Conservation (phyloP, 176 grass and related monocot genomes). For the Hordeum marinum region DNA sequence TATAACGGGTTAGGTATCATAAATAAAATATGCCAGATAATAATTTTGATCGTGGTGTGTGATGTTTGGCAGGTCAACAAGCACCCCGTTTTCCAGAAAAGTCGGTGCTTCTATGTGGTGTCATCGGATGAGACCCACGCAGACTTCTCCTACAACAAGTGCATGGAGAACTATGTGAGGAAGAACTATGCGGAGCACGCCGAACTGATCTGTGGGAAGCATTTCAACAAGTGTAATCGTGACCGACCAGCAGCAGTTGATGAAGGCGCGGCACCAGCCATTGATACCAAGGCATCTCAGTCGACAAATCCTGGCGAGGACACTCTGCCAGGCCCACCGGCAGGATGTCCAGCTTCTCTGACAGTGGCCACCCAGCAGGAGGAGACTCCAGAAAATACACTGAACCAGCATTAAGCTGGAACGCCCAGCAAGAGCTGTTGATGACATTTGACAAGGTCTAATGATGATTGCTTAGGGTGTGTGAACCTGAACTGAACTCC, state of each 20-base stretch:
- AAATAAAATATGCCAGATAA: background rate
- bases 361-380: background rate
- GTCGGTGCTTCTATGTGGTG: conserved; percentile 66
- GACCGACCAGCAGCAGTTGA: background rate
- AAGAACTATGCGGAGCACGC: conserved; percentile 49
- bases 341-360: background rate
- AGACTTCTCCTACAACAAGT: conserved; percentile 85
- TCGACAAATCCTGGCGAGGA: background rate
- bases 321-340: background rate
- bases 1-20: background rate
- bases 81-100: conserved; percentile 38
- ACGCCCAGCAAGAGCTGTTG: too few relatives aligned
- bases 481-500: too few relatives aligned
- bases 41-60: background rate
- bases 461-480: background rate
- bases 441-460: too few relatives aligned
- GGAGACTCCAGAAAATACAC: background rate
- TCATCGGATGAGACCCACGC: conserved; percentile 49
- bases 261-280: background rate
- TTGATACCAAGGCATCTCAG: background rate
- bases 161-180: conserved; percentile 67
- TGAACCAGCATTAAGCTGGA: background rate
- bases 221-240: conserved; percentile 31
- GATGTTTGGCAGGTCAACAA: conserved; percentile 55
- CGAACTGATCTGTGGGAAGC: conserved; percentile 52